These are phyloP conservation scores for Cercospora sp. DNA, from an alignment of 2,329 filamentous ascomycete genomes.

Conservation along the genomic window DNA sequence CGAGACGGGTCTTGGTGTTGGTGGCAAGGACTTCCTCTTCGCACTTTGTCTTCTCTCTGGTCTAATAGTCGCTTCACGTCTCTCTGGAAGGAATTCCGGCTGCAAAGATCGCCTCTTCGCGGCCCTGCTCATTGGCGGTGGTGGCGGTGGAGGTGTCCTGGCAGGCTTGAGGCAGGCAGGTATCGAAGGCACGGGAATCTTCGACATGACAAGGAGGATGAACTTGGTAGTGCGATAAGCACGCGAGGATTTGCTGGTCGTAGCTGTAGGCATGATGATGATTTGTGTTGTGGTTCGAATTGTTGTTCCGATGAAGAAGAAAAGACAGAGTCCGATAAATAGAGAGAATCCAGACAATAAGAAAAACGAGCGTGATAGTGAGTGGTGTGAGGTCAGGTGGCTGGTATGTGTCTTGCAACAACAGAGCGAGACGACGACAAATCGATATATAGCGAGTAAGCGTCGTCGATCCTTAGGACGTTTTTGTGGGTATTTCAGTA, in stretches of 20 bases:
- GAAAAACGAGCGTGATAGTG: not conserved
- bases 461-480: not conserved
- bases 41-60: constrained; percentile 4
- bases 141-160: not conserved
- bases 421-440: not conserved
- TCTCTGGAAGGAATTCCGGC: constrained; percentile 1
- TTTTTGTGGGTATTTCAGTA: not conserved
- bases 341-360: not conserved
- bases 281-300: not conserved
- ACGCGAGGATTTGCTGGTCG: not conserved
- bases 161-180: not conserved
- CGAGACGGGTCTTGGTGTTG: not conserved
- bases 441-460: not conserved
- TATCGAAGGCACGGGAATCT: constrained; percentile 1
- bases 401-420: not conserved
- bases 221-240: constrained; percentile 9
- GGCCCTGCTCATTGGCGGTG: not conserved
- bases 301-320: not conserved
- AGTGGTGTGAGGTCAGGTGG: not conserved
- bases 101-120: not conserved
- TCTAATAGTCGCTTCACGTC: not conserved
- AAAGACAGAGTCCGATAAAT: not conserved
- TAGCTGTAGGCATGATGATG: not conserved
- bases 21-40: not conserved
- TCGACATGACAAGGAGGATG: constrained; percentile 8